Base-by-base conservation (phyloP, 805 yeast species). In the Kodamaea lidongshanica region DNA sequence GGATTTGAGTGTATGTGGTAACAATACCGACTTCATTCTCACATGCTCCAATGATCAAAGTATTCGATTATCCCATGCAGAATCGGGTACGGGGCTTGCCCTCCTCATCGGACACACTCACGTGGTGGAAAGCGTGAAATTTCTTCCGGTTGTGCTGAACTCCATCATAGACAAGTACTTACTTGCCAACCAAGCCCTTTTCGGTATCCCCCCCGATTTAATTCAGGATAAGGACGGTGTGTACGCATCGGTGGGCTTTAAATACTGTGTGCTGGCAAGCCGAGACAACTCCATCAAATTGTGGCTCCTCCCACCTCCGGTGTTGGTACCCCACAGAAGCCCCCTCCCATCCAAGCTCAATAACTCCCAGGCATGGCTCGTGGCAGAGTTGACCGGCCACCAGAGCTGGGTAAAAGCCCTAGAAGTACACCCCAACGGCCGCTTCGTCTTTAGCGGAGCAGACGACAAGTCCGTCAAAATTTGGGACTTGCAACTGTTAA, bases 11-110 rank as follows among this genome's bases (percentile, higher is more conserved):
- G 59, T 50, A 7, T 52, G 47, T 0, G 37, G 42, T 28, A 25
- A 45, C 14, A 41, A 50, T 28, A 26, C 42, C 6, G 78, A 74
- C 26, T 81, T 69, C 39, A 36, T 84, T 3, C 37, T 85, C 12
- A 77, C 88, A 1, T 81, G 87, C 20, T 82, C 94, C 4, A 80
- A 79, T 44, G 96, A 86, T 52, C 84, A 79, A 34, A 71, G 82
- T 27, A 69, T 77, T 1, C 58, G 94, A 44, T 54, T 86, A 15
- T 70, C 86, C 0, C 83, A 78, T 53, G 65, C 74, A 39, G 65
- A 65, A 13, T 65, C 80, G 1, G 88, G 88, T 0, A 75, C 77
- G 2, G 85, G 85, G 1, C 52, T 79, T 6, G 73, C 82, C 0
- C 58, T 77, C 25, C 67, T 85, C 48, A 49, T 77, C 12, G 94